Percentiles rank a stretch among this genome's conserved stretches.
Evolutionary conservation across 2,329 filamentous ascomycete genomes (phyloP).

Genomic region (Periglandula ipomoeae): DNA sequence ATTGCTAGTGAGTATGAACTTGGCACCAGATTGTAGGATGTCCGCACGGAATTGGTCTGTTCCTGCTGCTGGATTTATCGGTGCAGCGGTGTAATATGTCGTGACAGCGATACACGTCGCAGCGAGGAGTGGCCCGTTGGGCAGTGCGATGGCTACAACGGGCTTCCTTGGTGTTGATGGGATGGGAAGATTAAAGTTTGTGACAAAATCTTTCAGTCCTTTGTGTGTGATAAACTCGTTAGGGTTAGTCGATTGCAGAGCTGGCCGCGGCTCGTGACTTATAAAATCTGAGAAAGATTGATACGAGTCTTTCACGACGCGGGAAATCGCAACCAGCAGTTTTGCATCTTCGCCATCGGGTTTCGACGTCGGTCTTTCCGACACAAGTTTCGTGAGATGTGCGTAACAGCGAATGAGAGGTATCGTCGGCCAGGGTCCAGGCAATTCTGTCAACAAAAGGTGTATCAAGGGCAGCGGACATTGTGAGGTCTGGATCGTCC

Average conservation of each 20-base stretch:
- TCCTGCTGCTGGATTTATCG: conserved; percentile 39
- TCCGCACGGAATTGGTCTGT: conserved; percentile 41
- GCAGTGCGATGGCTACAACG: conserved; percentile 40
- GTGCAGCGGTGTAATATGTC: conserved; percentile 41
- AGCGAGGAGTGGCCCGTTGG: conserved; percentile 45
- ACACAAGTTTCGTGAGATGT: conserved; percentile 25
- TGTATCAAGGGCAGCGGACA: conserved; percentile 19
- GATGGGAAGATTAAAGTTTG: conserved; percentile 22
- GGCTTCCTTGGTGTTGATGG: conserved; percentile 22
- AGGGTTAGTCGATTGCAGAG: conserved; percentile 17
- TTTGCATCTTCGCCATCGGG: conserved; percentile 7
- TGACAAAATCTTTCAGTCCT: conserved; percentile 22
- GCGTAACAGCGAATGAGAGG: conserved; percentile 24
- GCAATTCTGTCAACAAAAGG: conserved; percentile 15
- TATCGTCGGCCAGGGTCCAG: conserved; percentile 20
- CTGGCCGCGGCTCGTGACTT: conserved; percentile 15
- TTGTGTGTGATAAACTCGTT: conserved; percentile 22
- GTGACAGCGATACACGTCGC: conserved; percentile 38
- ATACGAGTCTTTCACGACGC: conserved; percentile 22
- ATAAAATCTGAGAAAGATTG: conserved; percentile 30
- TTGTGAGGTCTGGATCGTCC: conserved; percentile 11
- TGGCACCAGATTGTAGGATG: conserved; percentile 35
- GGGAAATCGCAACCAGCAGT: conserved; percentile 13
- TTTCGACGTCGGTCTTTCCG: conserved; percentile 25
- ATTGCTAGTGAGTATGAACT: conserved; percentile 34